Evolutionary conservation across 140 eudicot genomes (phyloP), one percentile per base, ranked within the genome.

Genomic region (Oenanthe javanica): DNA sequence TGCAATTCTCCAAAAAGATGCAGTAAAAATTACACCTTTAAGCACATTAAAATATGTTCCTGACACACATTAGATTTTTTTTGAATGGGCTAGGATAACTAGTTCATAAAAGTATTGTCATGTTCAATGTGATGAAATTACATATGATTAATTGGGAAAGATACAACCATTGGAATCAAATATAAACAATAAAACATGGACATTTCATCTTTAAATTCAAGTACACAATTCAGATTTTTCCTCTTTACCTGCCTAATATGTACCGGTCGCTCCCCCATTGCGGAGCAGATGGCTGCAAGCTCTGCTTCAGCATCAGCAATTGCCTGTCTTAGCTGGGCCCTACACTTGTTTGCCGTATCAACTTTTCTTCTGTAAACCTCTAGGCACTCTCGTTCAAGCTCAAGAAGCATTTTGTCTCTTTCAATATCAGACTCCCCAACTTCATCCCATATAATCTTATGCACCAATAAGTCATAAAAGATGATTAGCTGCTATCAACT

Each of bases 261-360:
- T 10, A 89, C 93, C 12, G 98, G 96, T 59, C 85, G 72, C 83
- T 94, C 97, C 45, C 98, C 97, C 96, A 94, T 90, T 48, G 95
- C 87, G 79, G 94, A 89, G 79, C 98, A 94, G 55, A 92, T 89
- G 67, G 93, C 84, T 70, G 97, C 98, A 47, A 94, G 87, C 87
- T 94, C 98, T 51, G 97, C 94, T 85, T 94, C 97, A 61, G 93
- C 83, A 80, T 94, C 97, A 84, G 96, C 97, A 77, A 94, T 90
- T 36, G 92, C 92, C 76, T 89, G 96, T 69, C 93, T 81, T 75
- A 94, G 75, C 84, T 92, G 96, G 79, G 96, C 98, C 77, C 98
- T 87, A 63, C 85, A 78, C 83, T 84, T 84, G 87, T 92, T 92
- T 2, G 98, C 97, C 66, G 83, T 84, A 82, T 94, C 98, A 14